These are phyloP conservation scores for Blastobotrys mokoenaii DNA, from an alignment of 805 yeast species.

Conservation along the genomic window DNA sequence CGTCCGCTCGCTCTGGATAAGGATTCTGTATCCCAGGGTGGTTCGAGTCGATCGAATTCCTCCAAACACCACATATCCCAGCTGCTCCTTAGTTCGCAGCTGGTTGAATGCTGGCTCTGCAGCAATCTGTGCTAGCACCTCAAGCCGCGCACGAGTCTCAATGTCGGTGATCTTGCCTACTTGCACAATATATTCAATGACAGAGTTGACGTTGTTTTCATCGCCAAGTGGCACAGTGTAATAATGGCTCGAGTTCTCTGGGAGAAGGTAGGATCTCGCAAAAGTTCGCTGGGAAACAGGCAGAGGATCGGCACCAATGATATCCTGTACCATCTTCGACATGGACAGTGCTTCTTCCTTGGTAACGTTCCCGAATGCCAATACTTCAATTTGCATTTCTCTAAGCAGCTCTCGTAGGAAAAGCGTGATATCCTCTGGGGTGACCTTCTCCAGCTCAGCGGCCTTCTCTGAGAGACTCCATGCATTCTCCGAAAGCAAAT, in stretches of 20 bases:
- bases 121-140: conserved; percentile 61
- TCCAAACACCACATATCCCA: conserved; percentile 89
- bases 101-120: conserved; percentile 87
- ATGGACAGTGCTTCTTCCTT: conserved; percentile 46
- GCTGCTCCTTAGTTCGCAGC: conserved; percentile 86
- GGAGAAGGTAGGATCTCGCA: conserved; percentile 33
- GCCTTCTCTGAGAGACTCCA: conserved; percentile 60
- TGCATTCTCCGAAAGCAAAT: conserved; percentile 61
- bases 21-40: conserved; percentile 59
- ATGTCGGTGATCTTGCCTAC: conserved; percentile 44
- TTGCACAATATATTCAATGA: conserved; percentile 72
- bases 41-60: conserved; percentile 63
- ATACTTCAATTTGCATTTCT: conserved; percentile 60
- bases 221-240: conserved; percentile 40
- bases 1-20: conserved; percentile 78
- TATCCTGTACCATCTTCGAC: conserved; percentile 34
- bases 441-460: conserved; percentile 37
- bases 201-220: conserved; percentile 67
- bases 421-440: conserved; percentile 41
- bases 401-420: conserved; percentile 47
- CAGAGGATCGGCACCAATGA: conserved; percentile 33
- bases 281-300: conserved; percentile 38
- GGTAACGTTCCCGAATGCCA: conserved; percentile 67
- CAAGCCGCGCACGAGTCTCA: conserved; percentile 43
- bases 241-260: conserved; percentile 18